Evolutionary conservation across 2,329 filamentous ascomycete genomes (phyloP).

Genomic region (Alternaria arbusti): DNA sequence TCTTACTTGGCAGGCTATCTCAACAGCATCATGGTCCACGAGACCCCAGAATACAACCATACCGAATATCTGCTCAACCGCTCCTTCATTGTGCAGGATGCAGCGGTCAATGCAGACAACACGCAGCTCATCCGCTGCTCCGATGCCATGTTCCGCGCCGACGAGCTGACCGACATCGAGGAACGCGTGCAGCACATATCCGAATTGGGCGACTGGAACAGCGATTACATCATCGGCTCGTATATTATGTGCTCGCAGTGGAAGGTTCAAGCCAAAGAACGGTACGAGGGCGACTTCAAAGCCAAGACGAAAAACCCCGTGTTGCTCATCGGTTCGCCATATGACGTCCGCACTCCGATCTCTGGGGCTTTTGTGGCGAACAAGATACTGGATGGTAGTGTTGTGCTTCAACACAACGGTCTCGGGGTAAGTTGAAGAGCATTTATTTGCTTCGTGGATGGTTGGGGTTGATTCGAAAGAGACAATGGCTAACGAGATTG

Average conservation of each 20-base stretch:
- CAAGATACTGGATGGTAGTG: neutral
- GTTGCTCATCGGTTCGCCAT: neutral
- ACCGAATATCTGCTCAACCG: neutral
- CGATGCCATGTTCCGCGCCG: neutral
- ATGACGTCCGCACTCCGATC: neutral
- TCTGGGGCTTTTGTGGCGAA: neutral
- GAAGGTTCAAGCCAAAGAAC: neutral
- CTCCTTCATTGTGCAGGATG: neutral
- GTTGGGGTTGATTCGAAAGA: no score
- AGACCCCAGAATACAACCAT: neutral
- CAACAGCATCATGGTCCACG: neutral
- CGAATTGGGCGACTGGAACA: neutral
- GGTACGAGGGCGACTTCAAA: neutral
- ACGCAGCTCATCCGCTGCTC: neutral
- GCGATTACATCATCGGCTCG: neutral
- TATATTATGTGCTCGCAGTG: neutral
- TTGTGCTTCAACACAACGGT: neutral
- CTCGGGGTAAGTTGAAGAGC: neutral
- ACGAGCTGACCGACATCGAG: neutral
- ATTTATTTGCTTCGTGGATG: neutral
- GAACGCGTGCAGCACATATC: neutral
- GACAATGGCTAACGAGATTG: neutral
- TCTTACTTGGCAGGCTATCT: neutral
- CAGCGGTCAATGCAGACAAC: neutral
- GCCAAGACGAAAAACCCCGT: neutral